Evolutionary conservation across 2,329 filamentous ascomycete genomes (phyloP).

Genomic region (Gnomoniopsis sp.): DNA sequence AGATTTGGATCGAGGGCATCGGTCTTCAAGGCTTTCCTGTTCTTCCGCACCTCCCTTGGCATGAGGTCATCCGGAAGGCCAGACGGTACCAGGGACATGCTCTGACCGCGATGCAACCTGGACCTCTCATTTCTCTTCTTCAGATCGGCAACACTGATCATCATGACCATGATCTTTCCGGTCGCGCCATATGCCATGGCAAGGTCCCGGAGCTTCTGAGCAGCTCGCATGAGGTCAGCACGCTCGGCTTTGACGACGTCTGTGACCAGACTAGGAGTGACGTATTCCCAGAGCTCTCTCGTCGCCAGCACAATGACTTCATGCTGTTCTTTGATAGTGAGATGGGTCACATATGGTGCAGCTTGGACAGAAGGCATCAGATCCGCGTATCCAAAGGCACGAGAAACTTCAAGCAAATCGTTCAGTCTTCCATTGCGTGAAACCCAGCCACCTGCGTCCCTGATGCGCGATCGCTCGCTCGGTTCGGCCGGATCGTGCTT

Average conservation of each 20-base stretch:
- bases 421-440: constrained; percentile 93
- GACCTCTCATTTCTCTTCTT: constrained; percentile 78
- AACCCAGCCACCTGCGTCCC: constrained; percentile 92
- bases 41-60: constrained; percentile 61
- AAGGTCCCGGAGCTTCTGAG: constrained; percentile 89
- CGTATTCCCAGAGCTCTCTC: constrained; percentile 90
- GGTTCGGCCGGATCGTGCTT: constrained; percentile 93
- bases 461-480: constrained; percentile 79
- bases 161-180: constrained; percentile 98
- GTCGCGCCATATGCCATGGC: constrained; percentile 94
- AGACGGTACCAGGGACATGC: constrained; percentile 79
- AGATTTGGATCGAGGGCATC: constrained; percentile 81
- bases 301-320: constrained; percentile 93
- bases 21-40: constrained; percentile 38
- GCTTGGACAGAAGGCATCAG: constrained; percentile 91
- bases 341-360: constrained; percentile 75
- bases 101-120: constrained; percentile 70
- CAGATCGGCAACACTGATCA: constrained; percentile 87
- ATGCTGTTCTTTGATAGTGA: constrained; percentile 80
- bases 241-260: constrained; percentile 87
- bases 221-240: constrained; percentile 87
- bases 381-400: constrained; percentile 92
- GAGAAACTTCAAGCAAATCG: constrained; percentile 83
- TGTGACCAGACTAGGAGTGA: constrained; percentile 84
- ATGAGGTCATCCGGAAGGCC: constrained; percentile 67